phyloP scores from a whole-genome alignment of 768 basidiomycete species.

The Brasilioporus rufonigricans region DNA sequence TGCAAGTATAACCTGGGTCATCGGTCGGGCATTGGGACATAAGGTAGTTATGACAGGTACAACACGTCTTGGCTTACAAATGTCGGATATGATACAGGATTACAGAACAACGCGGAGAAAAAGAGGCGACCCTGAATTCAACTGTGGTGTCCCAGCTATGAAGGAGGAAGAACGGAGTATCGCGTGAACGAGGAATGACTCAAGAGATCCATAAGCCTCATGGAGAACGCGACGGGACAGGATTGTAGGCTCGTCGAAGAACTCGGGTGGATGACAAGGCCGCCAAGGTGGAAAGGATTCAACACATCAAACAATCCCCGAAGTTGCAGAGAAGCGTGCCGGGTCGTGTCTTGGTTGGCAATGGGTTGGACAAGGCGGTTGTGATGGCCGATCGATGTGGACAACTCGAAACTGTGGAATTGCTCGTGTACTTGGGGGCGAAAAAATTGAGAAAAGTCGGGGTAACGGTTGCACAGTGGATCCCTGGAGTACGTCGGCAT shows the following conservation, averaged over 20 bases:
- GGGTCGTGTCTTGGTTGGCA: not conserved
- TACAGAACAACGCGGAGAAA: slow-evolving; percentile 10
- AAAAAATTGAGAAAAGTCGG: slow-evolving; percentile 34
- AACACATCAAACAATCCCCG: not conserved
- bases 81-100: slow-evolving; percentile 3
- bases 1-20: slow-evolving; percentile 52
- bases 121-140: not conserved
- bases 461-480: slow-evolving; percentile 31
- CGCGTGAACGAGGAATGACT: not conserved
- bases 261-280: not conserved
- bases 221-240: slow-evolving; percentile 21
- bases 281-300: not conserved
- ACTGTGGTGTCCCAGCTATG: not conserved
- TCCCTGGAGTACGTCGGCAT: slow-evolving; percentile 29
- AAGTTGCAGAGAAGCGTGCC: not conserved
- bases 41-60: not conserved
- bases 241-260: slow-evolving; percentile 2
- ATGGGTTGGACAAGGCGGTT: not conserved
- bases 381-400: not conserved
- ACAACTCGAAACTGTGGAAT: not conserved
- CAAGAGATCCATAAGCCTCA: slow-evolving; percentile 19
- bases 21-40: slow-evolving; percentile 10
- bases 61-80: not conserved
- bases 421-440: slow-evolving; percentile 14
- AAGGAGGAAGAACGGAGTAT: not conserved